phyloP scores from a whole-genome alignment of 768 basidiomycete species.

The Termitomyces eurrhizus region DNA sequence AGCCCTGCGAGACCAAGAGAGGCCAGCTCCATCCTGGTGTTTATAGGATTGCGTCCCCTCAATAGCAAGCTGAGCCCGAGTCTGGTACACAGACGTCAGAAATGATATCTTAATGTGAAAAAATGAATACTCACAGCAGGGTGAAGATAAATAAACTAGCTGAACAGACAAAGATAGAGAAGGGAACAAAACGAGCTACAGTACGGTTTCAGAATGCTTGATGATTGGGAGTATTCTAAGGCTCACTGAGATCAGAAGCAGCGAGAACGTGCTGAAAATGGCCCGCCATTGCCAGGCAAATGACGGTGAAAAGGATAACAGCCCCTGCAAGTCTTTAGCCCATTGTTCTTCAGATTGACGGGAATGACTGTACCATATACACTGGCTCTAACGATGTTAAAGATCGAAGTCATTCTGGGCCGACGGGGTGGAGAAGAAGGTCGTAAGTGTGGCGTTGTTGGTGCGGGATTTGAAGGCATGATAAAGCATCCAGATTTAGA shows the following conservation, averaged over 20 bases:
- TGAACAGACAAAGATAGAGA: constrained; percentile 76
- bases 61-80: constrained; percentile 62
- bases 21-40: constrained; percentile 71
- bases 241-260: constrained; percentile 76
- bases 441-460: constrained; percentile 18
- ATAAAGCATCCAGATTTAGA: constrained; percentile 36
- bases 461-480: constrained; percentile 34
- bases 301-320: constrained; percentile 70
- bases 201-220: background rate
- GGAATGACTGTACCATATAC: constrained; percentile 55
- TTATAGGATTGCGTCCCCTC: constrained; percentile 70
- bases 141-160: constrained; percentile 66
- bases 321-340: constrained; percentile 37
- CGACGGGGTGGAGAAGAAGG: constrained; percentile 24
- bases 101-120: background rate
- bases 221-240: constrained; percentile 9
- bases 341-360: background rate
- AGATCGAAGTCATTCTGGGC: constrained; percentile 62
- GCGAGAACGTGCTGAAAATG: constrained; percentile 71
- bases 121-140: constrained; percentile 42
- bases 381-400: constrained; percentile 64
- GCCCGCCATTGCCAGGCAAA: constrained; percentile 76
- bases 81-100: constrained; percentile 28
- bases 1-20: constrained; percentile 68
- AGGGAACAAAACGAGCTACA: constrained; percentile 82